phyloP scores from a whole-genome alignment of 2,329 filamentous ascomycete genomes.

The Purpureocillium takamizusanense region DNA sequence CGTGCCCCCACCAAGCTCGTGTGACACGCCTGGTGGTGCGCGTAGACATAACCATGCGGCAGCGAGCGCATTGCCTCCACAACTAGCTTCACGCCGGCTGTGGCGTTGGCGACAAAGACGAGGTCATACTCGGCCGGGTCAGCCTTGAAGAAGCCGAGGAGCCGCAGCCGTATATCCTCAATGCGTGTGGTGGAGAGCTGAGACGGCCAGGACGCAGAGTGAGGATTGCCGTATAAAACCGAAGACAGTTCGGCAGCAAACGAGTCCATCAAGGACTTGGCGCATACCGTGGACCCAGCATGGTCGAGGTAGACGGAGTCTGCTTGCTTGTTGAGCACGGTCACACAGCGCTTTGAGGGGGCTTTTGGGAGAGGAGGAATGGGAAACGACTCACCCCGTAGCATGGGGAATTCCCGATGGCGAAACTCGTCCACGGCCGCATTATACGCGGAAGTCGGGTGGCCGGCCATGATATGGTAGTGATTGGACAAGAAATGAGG shows the following conservation, averaged over 20 bases:
- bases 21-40: constrained; percentile 76
- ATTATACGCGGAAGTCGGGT: constrained; percentile 38
- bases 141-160: constrained; percentile 71
- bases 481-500: too few relatives aligned
- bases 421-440: constrained; percentile 48
- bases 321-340: constrained; percentile 20
- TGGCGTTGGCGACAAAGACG: constrained; percentile 87
- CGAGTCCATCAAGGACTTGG: constrained; percentile 70
- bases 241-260: constrained; percentile 73
- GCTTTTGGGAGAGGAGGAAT: background rate
- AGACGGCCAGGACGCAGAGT: constrained; percentile 76
- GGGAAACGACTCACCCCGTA: constrained; percentile 42
- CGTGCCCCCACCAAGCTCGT: constrained; percentile 79
- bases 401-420: constrained; percentile 57
- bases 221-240: constrained; percentile 82
- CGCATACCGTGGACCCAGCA: constrained; percentile 80
- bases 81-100: constrained; percentile 81
- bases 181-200: constrained; percentile 66
- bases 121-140: constrained; percentile 76
- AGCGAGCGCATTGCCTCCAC: constrained; percentile 64
- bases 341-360: background rate
- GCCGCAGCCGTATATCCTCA: constrained; percentile 63
- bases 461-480: background rate
- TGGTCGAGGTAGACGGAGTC: constrained; percentile 81
- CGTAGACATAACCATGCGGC: constrained; percentile 67